Percentiles rank a stretch among this genome's conserved stretches.
These are phyloP conservation scores for Hericium rajendrae DNA, from an alignment of 768 basidiomycete genomes.

Conservation along the genomic window DNA sequence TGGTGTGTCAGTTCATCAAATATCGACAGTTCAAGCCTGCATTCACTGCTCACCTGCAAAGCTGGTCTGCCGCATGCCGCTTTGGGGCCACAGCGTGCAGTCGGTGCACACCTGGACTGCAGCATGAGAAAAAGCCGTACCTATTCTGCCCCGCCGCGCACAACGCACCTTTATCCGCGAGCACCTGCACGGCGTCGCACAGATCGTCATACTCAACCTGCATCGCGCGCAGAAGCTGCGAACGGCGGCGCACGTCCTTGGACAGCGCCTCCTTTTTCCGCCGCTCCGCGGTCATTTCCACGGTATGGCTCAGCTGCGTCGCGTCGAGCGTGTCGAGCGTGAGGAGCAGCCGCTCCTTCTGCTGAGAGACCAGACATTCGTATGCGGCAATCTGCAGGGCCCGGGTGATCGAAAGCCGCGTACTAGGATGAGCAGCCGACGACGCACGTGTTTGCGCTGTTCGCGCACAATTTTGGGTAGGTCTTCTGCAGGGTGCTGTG, in stretches of 20 bases:
- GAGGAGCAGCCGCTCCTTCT: conserved; percentile 37
- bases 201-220: conserved; percentile 45
- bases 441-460: background rate
- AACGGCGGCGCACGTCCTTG: conserved; percentile 23
- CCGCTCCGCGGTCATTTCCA: conserved; percentile 29
- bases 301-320: conserved; percentile 27
- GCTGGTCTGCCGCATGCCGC: conserved; percentile 1
- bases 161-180: conserved; percentile 52
- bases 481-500: background rate
- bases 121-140: background rate
- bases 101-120: conserved; percentile 14
- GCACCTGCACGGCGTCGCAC: conserved; percentile 38
- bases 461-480: background rate
- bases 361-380: conserved; percentile 29
- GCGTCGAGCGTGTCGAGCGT: conserved; percentile 42
- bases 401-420: background rate
- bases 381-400: conserved; percentile 21
- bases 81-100: conserved; percentile 13
- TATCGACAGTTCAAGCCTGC: background rate
- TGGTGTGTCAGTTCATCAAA: background rate
- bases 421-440: background rate
- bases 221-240: conserved; percentile 19
- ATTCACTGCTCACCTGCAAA: background rate
- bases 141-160: background rate
- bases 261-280: conserved; percentile 27